Conservation (phyloP, 805 yeast genomes). For the Candida stauntonica region DNA sequence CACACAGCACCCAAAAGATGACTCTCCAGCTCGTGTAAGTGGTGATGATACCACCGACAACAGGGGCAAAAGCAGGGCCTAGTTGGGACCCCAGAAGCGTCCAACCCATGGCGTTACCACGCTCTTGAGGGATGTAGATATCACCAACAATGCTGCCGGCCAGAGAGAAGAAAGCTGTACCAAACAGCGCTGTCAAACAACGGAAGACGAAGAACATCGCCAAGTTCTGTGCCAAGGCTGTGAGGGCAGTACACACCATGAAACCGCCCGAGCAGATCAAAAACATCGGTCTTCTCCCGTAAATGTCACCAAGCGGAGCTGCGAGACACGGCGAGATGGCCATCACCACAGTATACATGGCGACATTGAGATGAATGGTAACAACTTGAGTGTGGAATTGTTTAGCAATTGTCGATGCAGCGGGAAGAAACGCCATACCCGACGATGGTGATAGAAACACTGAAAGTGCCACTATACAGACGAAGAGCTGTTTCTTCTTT, state of each 20-base stretch:
- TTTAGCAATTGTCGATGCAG: slow-evolving; percentile 1
- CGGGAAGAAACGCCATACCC: slow-evolving; percentile 7
- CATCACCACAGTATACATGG: slow-evolving; percentile 31
- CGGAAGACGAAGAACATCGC: slow-evolving; percentile 52
- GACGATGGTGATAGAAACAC: slow-evolving; percentile 7
- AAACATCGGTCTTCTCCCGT: slow-evolving; percentile 44
- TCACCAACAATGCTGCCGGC: slow-evolving; percentile 51
- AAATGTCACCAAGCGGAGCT: slow-evolving; percentile 45
- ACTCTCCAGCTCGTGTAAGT: slow-evolving; percentile 51
- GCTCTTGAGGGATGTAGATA: slow-evolving; percentile 33
- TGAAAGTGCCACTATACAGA: slow-evolving; percentile 1
- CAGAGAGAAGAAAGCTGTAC: slow-evolving; percentile 49
- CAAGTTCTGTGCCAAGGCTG: slow-evolving; percentile 44
- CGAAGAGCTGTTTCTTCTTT: slow-evolving; percentile 1
- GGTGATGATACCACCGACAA: slow-evolving; percentile 50
- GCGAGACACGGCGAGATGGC: slow-evolving; percentile 47
- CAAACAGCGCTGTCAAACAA: slow-evolving; percentile 46
- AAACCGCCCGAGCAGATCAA: slow-evolving; percentile 35
- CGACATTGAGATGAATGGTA: slow-evolving; percentile 5
- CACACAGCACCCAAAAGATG: slow-evolving; percentile 45
- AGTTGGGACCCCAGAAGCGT: slow-evolving; percentile 46
- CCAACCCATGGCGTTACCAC: slow-evolving; percentile 51
- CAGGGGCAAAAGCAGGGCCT: slow-evolving; percentile 52
- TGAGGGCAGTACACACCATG: slow-evolving; percentile 28
- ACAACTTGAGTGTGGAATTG: slow-evolving; percentile 4